These are phyloP conservation scores for Trichosporon coremiiforme DNA, from an alignment of 1,284 basidiomycete species.

Conservation along the genomic window DNA sequence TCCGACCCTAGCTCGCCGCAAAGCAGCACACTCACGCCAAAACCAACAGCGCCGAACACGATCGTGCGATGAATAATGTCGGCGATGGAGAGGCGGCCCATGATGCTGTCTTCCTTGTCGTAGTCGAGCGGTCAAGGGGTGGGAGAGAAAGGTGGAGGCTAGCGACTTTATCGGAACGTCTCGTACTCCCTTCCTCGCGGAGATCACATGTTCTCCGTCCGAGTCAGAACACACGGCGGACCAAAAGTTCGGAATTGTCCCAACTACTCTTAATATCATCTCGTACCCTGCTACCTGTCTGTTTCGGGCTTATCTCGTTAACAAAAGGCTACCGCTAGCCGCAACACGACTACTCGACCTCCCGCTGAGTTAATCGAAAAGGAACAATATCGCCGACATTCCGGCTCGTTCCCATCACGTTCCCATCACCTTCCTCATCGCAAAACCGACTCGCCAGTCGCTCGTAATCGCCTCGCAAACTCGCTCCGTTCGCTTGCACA, in stretches of 20 bases:
- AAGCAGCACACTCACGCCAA: slow-evolving; percentile 25
- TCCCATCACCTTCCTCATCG: slow-evolving; percentile 7
- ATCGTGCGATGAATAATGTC: slow-evolving; percentile 32
- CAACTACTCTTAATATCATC: background rate
- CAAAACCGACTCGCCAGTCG: too few relatives aligned
- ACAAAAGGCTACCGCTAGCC: too few relatives aligned
- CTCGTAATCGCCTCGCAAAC: too few relatives aligned
- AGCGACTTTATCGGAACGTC: background rate
- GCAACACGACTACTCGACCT: background rate
- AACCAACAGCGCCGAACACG: slow-evolving; percentile 30
- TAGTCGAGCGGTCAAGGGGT: too few relatives aligned
- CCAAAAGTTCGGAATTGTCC: slow-evolving; percentile 5
- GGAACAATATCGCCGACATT: background rate
- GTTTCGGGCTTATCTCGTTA: background rate
- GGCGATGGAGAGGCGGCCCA: slow-evolving; percentile 23
- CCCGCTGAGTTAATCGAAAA: background rate
- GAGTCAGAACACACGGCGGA: background rate
- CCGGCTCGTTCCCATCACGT: background rate
- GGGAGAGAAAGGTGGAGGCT: background rate
- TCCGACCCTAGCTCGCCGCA: too few relatives aligned
- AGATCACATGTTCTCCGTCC: background rate
- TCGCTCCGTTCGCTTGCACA: background rate
- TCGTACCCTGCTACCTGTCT: background rate
- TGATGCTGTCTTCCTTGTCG: too few relatives aligned
- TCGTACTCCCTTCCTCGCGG: background rate